phyloP scores from a whole-genome alignment of 2,329 filamentous ascomycete genomes.

The Aspergillus spinulosporus region DNA sequence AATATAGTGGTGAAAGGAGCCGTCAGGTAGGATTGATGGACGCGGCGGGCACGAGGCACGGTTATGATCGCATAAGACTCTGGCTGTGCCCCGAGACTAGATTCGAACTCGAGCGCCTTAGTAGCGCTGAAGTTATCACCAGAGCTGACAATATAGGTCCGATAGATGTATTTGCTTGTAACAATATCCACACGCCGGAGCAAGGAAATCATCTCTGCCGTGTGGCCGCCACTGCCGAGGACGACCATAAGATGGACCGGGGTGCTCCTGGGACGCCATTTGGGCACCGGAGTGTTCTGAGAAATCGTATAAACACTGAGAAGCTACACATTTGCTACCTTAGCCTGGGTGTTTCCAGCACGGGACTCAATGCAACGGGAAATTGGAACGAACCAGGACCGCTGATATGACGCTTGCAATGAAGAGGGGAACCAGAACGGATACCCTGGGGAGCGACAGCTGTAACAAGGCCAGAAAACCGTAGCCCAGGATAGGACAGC shows the following conservation, averaged over 20 bases:
- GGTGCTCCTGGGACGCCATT: conserved; percentile 29
- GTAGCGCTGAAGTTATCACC: conserved; percentile 72
- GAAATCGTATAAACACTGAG: conserved; percentile 30
- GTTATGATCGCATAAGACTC: conserved; percentile 62
- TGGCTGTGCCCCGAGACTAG: conserved; percentile 24
- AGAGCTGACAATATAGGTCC: conserved; percentile 78
- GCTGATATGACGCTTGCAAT: background rate
- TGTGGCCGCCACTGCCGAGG: conserved; percentile 91
- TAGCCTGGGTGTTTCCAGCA: background rate
- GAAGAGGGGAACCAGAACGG: background rate
- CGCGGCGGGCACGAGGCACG: conserved; percentile 73
- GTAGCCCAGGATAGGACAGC: background rate
- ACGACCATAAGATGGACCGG: conserved; percentile 71
- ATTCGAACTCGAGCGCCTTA: conserved; percentile 66
- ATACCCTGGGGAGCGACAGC: background rate
- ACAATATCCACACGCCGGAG: conserved; percentile 60
- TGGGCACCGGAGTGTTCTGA: conserved; percentile 31
- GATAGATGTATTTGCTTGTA: conserved; percentile 56
- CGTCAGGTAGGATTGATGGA: conserved; percentile 78
- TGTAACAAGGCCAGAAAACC: background rate
- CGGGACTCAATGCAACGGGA: background rate
- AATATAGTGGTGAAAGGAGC: conserved; percentile 67
- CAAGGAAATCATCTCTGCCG: conserved; percentile 89
- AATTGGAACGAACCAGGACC: conserved; percentile 12
- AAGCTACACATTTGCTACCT: conserved; percentile 21